Base-by-base conservation (phyloP, 495 filamentous ascomycete species). In the Aspergillus sclerotioniger region DNA sequence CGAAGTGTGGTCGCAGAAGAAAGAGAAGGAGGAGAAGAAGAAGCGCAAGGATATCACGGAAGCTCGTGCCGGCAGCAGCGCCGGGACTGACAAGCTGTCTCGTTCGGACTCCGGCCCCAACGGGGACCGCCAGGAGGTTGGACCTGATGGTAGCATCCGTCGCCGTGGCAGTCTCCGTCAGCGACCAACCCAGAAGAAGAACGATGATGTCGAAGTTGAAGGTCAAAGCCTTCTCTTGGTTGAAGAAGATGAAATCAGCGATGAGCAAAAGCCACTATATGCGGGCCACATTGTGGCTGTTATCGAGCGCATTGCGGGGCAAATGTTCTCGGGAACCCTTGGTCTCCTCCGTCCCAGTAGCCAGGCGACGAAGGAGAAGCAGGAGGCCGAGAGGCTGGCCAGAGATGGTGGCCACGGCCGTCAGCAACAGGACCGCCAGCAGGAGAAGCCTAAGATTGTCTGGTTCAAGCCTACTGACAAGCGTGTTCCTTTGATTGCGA, bases 381-480 rank as follows among this genome's bases (percentile, higher is more conserved):
- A 98, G 71, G 94, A 98, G 73, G 94, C 94, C 45, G 94, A 98
- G 74, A 87, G 94, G 49, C 87, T 88, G 51, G 91, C 92, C 63
- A 87, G 95, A 63, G 95, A 98, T 69, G 94, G 94, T 28, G 79
- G 79, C 53, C 79, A 78, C 54, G 83, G 85, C 53, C 91, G 93
- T 53, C 83, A 85, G 43, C 87, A 95, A 53, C 88, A 89, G 31
- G 88, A 90, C 39, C 87, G 92, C 49, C 86, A 91, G 56, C 92
- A 91, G 70, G 95, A 98, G 53, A 98, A 96, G 75, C 94, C 94
- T 39, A 98, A 98, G 86, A 98, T 98, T 75, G 94, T 98, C 32
- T 98, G 94, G 94, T 98, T 98, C 80, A 98, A 98, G 80, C 94
- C 94, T 54, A 98, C 94, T 1, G 94, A 98, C 73, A 98, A 98